A percentile compares a stretch with the other conserved stretches of the same genome.
These are phyloP conservation scores for Pleurotus eryngii DNA, from an alignment of 768 basidiomycete species.

Conservation along the genomic window DNA sequence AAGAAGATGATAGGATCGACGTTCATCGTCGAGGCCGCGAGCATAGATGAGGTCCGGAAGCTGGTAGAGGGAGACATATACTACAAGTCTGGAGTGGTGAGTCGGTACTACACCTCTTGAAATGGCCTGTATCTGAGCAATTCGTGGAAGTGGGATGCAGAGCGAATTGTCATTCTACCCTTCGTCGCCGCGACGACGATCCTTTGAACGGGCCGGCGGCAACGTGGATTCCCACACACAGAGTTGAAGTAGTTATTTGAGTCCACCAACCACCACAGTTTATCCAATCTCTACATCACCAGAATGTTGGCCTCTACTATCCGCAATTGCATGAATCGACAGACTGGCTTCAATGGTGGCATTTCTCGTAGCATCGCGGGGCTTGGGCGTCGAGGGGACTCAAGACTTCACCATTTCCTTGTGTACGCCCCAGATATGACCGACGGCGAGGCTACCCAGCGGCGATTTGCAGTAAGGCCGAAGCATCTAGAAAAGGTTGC, in stretches of 20 bases:
- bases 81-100: conserved; percentile 38
- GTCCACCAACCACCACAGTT: too few relatives aligned
- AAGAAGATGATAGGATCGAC: conserved; percentile 63
- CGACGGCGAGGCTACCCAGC: conserved; percentile 37
- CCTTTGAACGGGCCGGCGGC: conserved; percentile 12
- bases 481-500: conserved; percentile 40
- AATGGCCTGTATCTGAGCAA: not conserved
- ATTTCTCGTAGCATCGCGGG: too few relatives aligned
- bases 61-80: conserved; percentile 39
- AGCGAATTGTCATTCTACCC: conserved; percentile 48
- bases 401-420: conserved; percentile 34
- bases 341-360: too few relatives aligned
- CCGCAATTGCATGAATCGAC: too few relatives aligned
- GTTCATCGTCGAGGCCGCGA: conserved; percentile 52
- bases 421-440: conserved; percentile 55
- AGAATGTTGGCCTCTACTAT: too few relatives aligned
- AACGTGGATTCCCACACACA: not conserved
- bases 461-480: conserved; percentile 43
- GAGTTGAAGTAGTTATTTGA: not conserved
- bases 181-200: conserved; percentile 35
- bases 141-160: conserved; percentile 50
- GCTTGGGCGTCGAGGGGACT: too few relatives aligned
- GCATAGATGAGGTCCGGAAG: conserved; percentile 44
- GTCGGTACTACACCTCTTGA: conserved; percentile 10
- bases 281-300: too few relatives aligned